Evolutionary conservation across 768 basidiomycete genomes (phyloP), one percentile per base, ranked within the genome.

Genomic region (Pleurotus citrinopileatus): DNA sequence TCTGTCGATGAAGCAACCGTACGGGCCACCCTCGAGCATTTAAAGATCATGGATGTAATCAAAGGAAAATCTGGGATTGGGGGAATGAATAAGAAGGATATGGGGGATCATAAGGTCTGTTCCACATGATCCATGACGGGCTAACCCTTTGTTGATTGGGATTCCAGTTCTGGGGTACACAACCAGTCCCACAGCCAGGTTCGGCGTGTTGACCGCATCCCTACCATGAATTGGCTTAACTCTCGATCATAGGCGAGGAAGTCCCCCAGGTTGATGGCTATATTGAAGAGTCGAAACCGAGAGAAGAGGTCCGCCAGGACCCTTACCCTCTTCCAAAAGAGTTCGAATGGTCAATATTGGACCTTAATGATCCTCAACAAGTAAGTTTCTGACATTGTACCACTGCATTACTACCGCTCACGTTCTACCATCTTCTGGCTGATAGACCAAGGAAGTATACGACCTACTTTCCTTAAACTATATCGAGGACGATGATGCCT

Each of bases 181-280:
- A 99, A 68, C 97, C 97, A 2, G 97, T 99, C 5, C 90, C 93
- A n/a, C 92, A 94, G 64, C 70, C 83, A 53, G 89, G 90, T 85
- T 63, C 61, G 68, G 22, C 13, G 5, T 10, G 26, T 12, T 23
- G 12, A 36, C 9, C 19, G 22, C 38, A 12, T n/a, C 17, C 2
- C 2, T 12, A 19, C 10, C 12, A 29, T 43, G 2, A 6, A 19
- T 5, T 29, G 23, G 22, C 22, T 42, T 3, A 34, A 25, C 29
- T 15, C 23, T 17, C 15, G 7, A 13, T 15, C 57, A 15, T 47
- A 92, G 86, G 83, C 22, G 84, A 89, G 61, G 82, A 74, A 10
- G 74, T 78, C 28, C 81, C 86, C 2, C 59, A 77, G 13, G 83
- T 83, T 56, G 95, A 98, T 66, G 95, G 96, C 2, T 88, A 82